Conservation (phyloP, 2,329 filamentous ascomycete genomes). For the Fusarium pseudoanthophilum region DNA sequence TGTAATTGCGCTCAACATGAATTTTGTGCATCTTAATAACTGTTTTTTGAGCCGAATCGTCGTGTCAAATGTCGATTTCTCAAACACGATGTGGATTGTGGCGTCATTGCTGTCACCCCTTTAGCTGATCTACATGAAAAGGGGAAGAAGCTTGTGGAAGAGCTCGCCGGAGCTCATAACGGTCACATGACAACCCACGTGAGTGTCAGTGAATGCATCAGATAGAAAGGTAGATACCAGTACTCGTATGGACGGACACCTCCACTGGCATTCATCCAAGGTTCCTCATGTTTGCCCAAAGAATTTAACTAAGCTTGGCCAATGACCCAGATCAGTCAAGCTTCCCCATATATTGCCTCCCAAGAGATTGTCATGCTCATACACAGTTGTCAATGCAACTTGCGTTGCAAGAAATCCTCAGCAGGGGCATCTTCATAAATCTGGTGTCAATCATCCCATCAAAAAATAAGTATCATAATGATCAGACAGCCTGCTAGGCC, state of each 20-base stretch:
- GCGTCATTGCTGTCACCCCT: constrained; percentile 29
- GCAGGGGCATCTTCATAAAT: not conserved
- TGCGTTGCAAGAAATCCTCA: not conserved
- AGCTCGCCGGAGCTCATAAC: not conserved
- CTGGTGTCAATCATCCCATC: not conserved
- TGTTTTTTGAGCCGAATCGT: constrained; percentile 1
- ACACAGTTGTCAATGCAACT: not conserved
- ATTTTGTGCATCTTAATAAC: constrained; percentile 10
- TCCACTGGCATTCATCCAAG: not conserved
- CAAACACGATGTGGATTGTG: constrained; percentile 9
- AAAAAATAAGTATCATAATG: not conserved
- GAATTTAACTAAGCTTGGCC: not conserved
- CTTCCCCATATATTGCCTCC: not conserved
- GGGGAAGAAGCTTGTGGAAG: constrained; percentile 12
- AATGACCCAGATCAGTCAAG: not conserved
- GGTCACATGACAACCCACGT: constrained; percentile 25
- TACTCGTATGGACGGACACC: not conserved
- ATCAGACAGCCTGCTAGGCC: not conserved
- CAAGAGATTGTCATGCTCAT: not conserved
- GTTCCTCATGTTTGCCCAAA: not conserved
- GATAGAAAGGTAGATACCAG: too few relatives aligned
- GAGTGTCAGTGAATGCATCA: not conserved
- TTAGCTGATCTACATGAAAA: constrained; percentile 9
- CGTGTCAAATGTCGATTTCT: not conserved
- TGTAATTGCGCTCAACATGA: constrained; percentile 22